Evolutionary conservation across 495 filamentous ascomycete genomes (phyloP), one percentile per base, ranked within the genome.

Genomic region (Talaromyces liani): DNA sequence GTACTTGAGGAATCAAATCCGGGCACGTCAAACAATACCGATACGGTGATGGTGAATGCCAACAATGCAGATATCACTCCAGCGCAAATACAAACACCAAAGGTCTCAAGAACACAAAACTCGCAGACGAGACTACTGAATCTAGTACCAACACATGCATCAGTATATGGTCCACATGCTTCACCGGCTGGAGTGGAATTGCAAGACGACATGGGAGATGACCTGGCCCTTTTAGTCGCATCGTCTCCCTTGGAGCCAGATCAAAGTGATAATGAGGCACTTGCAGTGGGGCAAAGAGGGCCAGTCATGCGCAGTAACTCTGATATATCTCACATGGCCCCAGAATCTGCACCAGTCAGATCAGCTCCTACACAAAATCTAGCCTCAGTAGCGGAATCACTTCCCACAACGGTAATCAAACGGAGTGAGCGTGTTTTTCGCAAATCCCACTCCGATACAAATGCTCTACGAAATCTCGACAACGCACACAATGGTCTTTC

Each of bases 1-100:
- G 66, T 73, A 7, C 68, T 77, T 1, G 72, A 78, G 33, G 73
- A 75, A 27, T 67, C 75, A 59, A 65, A 65, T 18, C 65, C 68
- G 33, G 58, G 58, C 7, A 53, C 65, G 0, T 20, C 59, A n/a
- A 27, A 22, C 14, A 47, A 16, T n/a, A n/a, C 12, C 22, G 36
- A 56, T n/a, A n/a, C 14, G 10, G 5, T 56, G 53, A 29, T 56
- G 4, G 3, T 12, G 6, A 29, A 22, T 56, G 24, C 25, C 27
- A 20, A 20, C 4, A 22, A 58, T 20, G 0, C 56, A 33, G 27
- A 36, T 20, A 18, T 25, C 10, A 16, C 27, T 36, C n/a, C 14
- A 10, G 14, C 6, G n/a, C 56, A 8, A 33, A 18, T 34, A 16
- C 56, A 33, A 58, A 36, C 29, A 12, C 45, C 60, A 20, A 62